Conservation (phyloP, 2,329 filamentous ascomycete genomes). For the Trichoderma koningiopsis region DNA sequence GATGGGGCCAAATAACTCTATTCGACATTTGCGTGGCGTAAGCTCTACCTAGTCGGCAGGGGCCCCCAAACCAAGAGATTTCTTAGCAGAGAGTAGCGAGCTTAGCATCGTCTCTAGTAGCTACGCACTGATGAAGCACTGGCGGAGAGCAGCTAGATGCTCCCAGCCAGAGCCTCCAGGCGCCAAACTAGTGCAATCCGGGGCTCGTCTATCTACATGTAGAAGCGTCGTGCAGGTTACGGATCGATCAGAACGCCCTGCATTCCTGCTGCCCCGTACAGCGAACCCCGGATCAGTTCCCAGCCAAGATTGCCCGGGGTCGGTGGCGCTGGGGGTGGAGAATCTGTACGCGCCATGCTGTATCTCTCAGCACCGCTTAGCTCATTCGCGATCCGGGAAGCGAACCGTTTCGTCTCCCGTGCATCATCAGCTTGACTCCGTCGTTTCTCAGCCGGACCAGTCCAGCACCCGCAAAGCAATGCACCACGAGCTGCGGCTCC, state of each 20-base stretch:
- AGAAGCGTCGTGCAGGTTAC: background rate
- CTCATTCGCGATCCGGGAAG: background rate
- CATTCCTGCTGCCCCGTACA: background rate
- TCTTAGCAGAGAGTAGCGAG: background rate
- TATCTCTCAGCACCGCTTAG: background rate
- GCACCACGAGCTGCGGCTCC: background rate
- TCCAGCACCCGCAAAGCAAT: background rate
- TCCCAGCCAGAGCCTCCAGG: background rate
- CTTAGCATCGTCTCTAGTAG: background rate
- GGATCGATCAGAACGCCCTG: background rate
- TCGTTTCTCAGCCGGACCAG: background rate
- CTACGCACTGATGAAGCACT: background rate
- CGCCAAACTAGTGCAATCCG: background rate
- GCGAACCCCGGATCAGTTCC: constrained; percentile 10
- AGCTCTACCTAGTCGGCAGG: background rate
- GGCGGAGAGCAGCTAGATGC: background rate
- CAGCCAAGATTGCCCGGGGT: background rate
- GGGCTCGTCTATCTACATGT: background rate
- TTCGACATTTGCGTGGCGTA: background rate
- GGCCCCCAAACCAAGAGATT: background rate
- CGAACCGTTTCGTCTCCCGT: background rate
- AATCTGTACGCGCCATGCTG: background rate
- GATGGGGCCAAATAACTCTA: background rate
- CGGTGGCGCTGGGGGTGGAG: background rate
- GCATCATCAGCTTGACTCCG: background rate